Evolutionary conservation across 2,329 filamentous ascomycete genomes (phyloP), one percentile per base, ranked within the genome.

Genomic region (Colletotrichum theobromicola): DNA sequence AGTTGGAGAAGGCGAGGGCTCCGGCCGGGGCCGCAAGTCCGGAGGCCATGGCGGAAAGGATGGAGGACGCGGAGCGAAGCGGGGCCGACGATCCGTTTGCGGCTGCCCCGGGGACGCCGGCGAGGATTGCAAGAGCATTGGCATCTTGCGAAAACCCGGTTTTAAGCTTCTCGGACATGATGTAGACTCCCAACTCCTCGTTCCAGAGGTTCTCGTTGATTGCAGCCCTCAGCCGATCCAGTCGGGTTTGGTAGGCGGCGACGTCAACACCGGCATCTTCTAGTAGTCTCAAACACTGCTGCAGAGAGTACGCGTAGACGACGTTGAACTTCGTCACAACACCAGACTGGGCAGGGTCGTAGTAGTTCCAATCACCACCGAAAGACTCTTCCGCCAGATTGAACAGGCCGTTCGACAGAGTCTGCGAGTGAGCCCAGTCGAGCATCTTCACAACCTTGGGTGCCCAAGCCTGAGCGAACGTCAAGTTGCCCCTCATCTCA

Each of bases 341-440:
- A 13, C 81, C 81, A 12, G 75, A 65, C 46, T 83, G 82, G 5
- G 76, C 10, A 1, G 80, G 78, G 32, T 83, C 81, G 72, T 83
- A 83, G 70, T 82, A 82, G 68, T 83, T 81, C 82, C 82, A 83
- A 50, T 83, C 82, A 2, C 81, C 80, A 1, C 78, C 80, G n/a
- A 83, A 78, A 1, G 75, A 77, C 7, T 77, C 28, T 21, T 81
- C 77, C 4, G 79, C 76, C 12, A 83, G 53, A 37, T 80, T 80
- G 76, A 83, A 79, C 2, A 82, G 74, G 2, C 79, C 79, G 30
- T 76, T 75, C 1, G 71, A 18, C 13, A 77, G 69, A 5, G 76
- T 72, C 63, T 83, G 80, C 21, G 80, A 82, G 67, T 81, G 24
- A 26, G 82, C 81, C 82, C 81, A 83, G 65, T 83, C 81, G 2